Evolutionary conservation across 176 grass and related monocot species (phyloP).

Genomic region (Dendrocalamus sinicus): DNA sequence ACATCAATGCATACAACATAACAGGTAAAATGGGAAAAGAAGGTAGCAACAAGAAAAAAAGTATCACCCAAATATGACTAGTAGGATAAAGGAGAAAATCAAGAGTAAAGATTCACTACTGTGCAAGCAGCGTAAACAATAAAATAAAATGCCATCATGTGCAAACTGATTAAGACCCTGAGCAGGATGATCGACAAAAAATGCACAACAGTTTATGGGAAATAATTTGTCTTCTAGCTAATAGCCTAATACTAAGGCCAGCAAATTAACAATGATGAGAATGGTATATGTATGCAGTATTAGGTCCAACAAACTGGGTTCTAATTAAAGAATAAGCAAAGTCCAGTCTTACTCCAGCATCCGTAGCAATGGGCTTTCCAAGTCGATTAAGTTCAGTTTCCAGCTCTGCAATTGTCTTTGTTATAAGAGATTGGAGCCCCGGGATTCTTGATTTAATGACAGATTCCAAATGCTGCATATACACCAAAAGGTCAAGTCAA

Average conservation of each 20-base stretch:
- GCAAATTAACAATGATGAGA: not conserved
- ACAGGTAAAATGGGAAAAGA: not conserved
- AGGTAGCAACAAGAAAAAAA: not conserved
- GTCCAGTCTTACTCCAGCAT: conserved; percentile 82
- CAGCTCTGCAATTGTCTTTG: conserved; percentile 90
- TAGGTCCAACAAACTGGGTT: not conserved
- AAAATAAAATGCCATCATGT: not conserved
- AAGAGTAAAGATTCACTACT: conserved; percentile 11
- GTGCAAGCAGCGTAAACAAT: not conserved
- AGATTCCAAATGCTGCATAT: conserved; percentile 84
- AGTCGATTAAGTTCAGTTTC: conserved; percentile 94
- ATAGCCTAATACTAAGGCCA: not conserved
- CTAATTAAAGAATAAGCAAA: conserved; percentile 17
- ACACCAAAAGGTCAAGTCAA: conserved; percentile 21
- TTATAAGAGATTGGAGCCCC: conserved; percentile 95
- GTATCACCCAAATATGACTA: not conserved
- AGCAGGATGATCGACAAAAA: not conserved
- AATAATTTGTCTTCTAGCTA: not conserved
- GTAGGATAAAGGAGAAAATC: not conserved
- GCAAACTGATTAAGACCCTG: not conserved
- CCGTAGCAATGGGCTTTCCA: conserved; percentile 94
- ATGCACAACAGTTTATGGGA: not conserved
- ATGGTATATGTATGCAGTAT: not conserved
- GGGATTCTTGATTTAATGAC: conserved; percentile 99
- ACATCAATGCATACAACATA: not conserved